Evolutionary conservation across 2,329 filamentous ascomycete species (phyloP), one percentile per base, ranked within the genome.

Genomic region (Fusarium gaditjirri): DNA sequence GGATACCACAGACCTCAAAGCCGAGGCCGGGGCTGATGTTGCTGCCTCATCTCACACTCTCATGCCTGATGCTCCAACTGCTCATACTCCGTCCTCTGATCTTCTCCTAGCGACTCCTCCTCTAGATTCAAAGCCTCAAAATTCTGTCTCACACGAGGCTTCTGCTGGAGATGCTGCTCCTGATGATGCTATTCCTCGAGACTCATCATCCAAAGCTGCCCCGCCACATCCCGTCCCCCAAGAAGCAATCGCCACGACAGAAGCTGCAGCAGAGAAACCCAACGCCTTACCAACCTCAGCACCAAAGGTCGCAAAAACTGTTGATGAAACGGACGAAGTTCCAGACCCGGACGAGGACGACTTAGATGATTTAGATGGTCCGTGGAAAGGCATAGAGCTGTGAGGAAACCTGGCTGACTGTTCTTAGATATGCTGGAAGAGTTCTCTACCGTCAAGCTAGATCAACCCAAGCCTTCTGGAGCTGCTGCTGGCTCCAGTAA

Each of bases 311-410:
- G 36, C 44, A 39, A 61, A 65, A 38, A 29, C 35, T 13, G 38
- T 58, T 14, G 71, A 76, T 13, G 65, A 70, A 21, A 76, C 80
- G 27, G 88, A 87, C 27, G 88, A 92, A 74, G 90, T 92, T 21
- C 92, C 94, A 25, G 95, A 98, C 77, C 95, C 95, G 11, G 95
- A 98, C 73, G 95, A 97, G 82, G 96, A 96, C 81, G 93, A 96
- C 75, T 84, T 96, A 25, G 93, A 98, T 78, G 96, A 98, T 78
- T 85, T 99, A 47, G 96, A 99, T 82, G 94, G 93, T 94, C 43
- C 10, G 62, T 53, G 41, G 17, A 25, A 35, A 62, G 16, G 12
- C 43, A 39, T 21, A 12, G n/a, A n/a, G 16, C 8, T 36, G 33
- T 36, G 9, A 9, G n/a, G 33, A 35, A n/a, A 35, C 33, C 9